Percentiles rank a stretch among this genome's conserved stretches.
Evolutionary conservation across 352 stramenopile genomes (phyloP).

Genomic region (Plasmopara muralis): DNA sequence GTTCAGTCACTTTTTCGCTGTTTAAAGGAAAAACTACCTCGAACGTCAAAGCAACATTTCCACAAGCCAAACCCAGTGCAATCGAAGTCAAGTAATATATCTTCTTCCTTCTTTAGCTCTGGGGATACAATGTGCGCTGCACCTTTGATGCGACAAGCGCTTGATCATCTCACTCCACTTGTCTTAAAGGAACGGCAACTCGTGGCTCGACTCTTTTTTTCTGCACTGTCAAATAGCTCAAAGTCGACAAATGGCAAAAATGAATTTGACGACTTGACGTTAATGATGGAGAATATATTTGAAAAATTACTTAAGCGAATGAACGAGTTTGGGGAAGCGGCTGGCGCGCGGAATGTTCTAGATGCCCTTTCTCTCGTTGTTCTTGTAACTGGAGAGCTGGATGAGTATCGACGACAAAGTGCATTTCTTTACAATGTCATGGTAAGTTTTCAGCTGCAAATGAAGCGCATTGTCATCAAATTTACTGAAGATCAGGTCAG

Average conservation of each 20-base stretch:
- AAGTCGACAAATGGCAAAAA: conserved; percentile 13
- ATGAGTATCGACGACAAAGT: conserved; percentile 37
- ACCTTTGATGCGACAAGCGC: conserved; percentile 55
- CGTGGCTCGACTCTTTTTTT: conserved; percentile 43
- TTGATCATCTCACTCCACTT: conserved; percentile 60
- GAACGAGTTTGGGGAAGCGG: conserved; percentile 62
- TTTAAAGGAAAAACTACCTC: no score
- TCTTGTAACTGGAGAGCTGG: conserved; percentile 39
- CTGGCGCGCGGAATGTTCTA: conserved; percentile 49
- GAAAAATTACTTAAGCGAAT: conserved; percentile 69
- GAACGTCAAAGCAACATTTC: no score
- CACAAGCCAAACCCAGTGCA: no score
- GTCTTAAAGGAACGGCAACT: conserved; percentile 44
- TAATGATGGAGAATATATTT: conserved; percentile 62
- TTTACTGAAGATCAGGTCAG: conserved; percentile 65
- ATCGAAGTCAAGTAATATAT: conserved; percentile 43
- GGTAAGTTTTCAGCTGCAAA: conserved; percentile 70
- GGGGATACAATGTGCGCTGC: conserved; percentile 46
- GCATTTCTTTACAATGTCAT: conserved; percentile 65
- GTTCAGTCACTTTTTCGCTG: no score
- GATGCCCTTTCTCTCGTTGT: conserved; percentile 59
- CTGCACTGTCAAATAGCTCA: conserved; percentile 3
- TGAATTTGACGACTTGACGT: conserved; percentile 39
- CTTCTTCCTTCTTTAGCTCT: conserved; percentile 48
- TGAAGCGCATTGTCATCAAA: conserved; percentile 74